A percentile compares a stretch with the other conserved stretches of the same genome.
Evolutionary conservation across 768 basidiomycete species (phyloP).

Genomic region (Termitomyces sp.): DNA sequence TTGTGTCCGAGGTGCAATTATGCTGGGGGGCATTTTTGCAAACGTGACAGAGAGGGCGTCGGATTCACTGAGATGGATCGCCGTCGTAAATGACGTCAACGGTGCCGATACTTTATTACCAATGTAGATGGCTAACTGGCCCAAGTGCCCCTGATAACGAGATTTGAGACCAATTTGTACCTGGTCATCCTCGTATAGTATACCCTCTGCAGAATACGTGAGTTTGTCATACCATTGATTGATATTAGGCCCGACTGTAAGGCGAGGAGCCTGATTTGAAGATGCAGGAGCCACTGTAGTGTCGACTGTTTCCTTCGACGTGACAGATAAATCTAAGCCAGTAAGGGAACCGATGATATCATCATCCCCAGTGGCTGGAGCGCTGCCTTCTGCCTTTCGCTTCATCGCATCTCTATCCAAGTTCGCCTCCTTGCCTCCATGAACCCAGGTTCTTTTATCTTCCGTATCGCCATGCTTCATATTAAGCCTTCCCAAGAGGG

Average conservation of each 20-base stretch:
- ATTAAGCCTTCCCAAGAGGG: constrained; percentile 80
- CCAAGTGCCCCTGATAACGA: constrained; percentile 91
- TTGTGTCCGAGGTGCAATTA: constrained; percentile 78
- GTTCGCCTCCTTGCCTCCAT: constrained; percentile 92
- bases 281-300: constrained; percentile 9
- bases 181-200: constrained; percentile 93
- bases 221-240: constrained; percentile 90
- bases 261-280: constrained; percentile 36
- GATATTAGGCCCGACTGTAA: constrained; percentile 64
- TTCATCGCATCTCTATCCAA: constrained; percentile 63
- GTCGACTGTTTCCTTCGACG: constrained; percentile 11
- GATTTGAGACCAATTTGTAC: constrained; percentile 96
- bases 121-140: constrained; percentile 90
- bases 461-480: constrained; percentile 90
- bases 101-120: constrained; percentile 92
- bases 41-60: constrained; percentile 79
- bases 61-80: constrained; percentile 65
- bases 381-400: constrained; percentile 38
- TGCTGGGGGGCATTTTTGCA: constrained; percentile 84
- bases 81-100: constrained; percentile 88
- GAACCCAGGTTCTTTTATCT: constrained; percentile 93
- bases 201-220: constrained; percentile 73
- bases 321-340: constrained; percentile 66
- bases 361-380: constrained; percentile 21
- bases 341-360: constrained; percentile 72